Base-by-base conservation (phyloP, 129 eudicot species). In the Calendula officinalis region DNA sequence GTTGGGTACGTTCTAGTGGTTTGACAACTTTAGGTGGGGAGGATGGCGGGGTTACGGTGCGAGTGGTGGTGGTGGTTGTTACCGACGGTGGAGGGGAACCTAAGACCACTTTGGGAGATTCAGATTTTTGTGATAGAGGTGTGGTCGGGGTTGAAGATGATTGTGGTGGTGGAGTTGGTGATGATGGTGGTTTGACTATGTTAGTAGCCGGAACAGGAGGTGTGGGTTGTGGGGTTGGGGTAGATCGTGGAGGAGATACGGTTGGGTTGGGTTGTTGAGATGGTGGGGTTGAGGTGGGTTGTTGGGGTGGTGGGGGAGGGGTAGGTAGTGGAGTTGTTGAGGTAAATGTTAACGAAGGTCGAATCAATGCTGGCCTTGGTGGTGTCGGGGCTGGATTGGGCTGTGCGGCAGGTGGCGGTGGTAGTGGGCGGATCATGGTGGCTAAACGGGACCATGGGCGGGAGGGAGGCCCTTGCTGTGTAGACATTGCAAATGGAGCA, bases 371-470 rank as follows among this genome's bases (percentile, higher is more conserved):
- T 7, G 67, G 62, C 64, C 80, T 74, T 27, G 80, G 85, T 48
- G 71, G 75, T 9, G 69, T 68, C 3, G 68, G 45, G 9, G 67
- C 67, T 50, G 48, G 71, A 22, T 10, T 71, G 1, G 86, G 50
- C 30, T 62, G 82, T 22, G 30, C 30, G 30, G 30, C 30, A 22
- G 30, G 50, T 9, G 62, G 45, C 4, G 73, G 44, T 17, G 79
- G 78, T 13, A 72, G 75, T 10, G 74, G 75, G 30, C 76, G 75
- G 61, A 52, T 39, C 80, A 83, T 72, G 60, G 85, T 54, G 40
- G 82, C 78, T 62, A 80, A 66, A 32, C 83, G 75, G 30, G 76
- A 79, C 84, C 82, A 76, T 66, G 80, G 85, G 5, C 78, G 80
- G 6, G 66, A 64, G 27, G 60, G 67, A 8, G 82, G 76, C 36